Evolutionary conservation across 768 basidiomycete genomes (phyloP), one percentile per base, ranked within the genome.

Genomic region (Naganishia randhawae): DNA sequence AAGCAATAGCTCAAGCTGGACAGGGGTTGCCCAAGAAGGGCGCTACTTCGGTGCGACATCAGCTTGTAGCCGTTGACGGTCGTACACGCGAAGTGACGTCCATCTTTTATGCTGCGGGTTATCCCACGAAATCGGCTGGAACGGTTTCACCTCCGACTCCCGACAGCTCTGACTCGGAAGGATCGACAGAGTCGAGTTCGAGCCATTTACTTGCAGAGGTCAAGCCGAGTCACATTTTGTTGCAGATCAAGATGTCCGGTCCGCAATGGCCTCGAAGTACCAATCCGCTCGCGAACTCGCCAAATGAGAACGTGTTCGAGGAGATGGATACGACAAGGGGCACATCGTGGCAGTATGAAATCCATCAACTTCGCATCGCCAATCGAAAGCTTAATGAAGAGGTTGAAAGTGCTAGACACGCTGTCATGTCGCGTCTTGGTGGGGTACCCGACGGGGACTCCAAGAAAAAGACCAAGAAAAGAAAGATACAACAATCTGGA

Each of bases 321-420:
- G 89, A 90, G 76, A 83, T 93, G 16, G 86, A 89, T 50, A 83
- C 84, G 0, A 78, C 81, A 16, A 82, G 88, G 5, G 87, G 85
- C 13, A 88, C 88, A 35, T 91, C 90, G 71, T 96, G 93, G 92
- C 92, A 95, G 81, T 95, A 92, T 73, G 91, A 92, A 81, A 82
- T 94, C 54, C 88, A 91, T 80, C 90, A 92, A 78, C 82, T 93
- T 71, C 84, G 86, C 75, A 87, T 87, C 73, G 83, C 84, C 63
- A 92, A 91, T 74, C 83, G 86, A 78, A 80, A 86, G 69, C 71
- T 91, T 65, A 78, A 78, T 62, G 88, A 88, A 52, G 88, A 91
- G 73, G 69, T 87, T 32, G 76, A 63, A 5, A 67, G 42, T 16
- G 33, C 62, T 1, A 50, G 53, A 9, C 37, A 52, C 16, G 52